Base-by-base conservation (phyloP, 768 basidiomycete species). In the Termitomyces eurrhizus region DNA sequence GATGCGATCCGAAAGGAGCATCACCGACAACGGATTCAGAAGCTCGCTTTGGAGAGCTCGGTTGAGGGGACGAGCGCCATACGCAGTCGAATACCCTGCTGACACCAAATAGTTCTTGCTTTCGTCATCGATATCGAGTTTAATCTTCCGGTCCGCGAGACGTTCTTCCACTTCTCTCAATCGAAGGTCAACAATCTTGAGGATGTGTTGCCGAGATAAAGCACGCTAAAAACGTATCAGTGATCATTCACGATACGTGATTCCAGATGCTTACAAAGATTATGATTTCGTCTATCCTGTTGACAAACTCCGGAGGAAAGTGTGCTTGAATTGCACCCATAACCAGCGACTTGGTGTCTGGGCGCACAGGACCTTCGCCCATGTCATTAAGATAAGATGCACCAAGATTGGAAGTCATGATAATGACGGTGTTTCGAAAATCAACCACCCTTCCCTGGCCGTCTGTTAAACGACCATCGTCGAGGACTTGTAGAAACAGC, bases 371-470 rank as follows among this genome's bases (percentile, higher is more conserved):
- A 4, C 92, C 92, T 61, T 88, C 85, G 3, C 80, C 81, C 78
- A 89, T 82, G 52, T 92, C 92, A 58, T 89, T 85, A 51, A 93
- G 78, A 74, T 82, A 90, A 24, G 80, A 78, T 6, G 91, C 89
- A 48, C 92, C 95, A 21, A 96, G 80, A 70, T 98, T 98, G 52
- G 92, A 93, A 4, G 95, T 96, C 86, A 96, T 90, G 73, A 95
- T 90, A 71, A 96, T 93, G 69, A 96, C 91, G 1, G 93, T 92
- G 70, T 95, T 95, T 60, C 87, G 81, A 81, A 93, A 94, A 73
- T 92, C 89, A 21, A 92, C 85, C 45, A 92, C 78, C 62, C 90
- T 86, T n/a, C 94, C 94, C 74, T 95, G 93, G 7, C 93, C 90
- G 66, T 96, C 94, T 24, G 95, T 96, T 64, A 96, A 79, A 48